Base-by-base conservation (phyloP, 495 filamentous ascomycete genomes). In the Daldinia childiae region DNA sequence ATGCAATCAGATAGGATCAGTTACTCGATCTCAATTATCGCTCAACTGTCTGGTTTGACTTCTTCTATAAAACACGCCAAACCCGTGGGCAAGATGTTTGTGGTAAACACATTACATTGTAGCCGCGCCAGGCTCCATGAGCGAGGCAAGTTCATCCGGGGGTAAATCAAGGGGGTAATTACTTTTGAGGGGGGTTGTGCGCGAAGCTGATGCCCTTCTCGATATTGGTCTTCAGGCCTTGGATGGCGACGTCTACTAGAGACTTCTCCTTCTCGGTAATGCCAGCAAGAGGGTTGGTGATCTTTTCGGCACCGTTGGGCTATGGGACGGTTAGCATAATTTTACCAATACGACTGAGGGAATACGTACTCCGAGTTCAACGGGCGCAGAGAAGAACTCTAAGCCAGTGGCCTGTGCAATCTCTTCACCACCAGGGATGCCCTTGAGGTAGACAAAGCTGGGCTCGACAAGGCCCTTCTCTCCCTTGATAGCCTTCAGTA, bases 351-450 rank as follows among this genome's bases (percentile, higher is more conserved):
- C 27, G 52, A 58, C 67, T 71, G 71, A 64, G 36, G 64, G 57
- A 68, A 27, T 38, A 55, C 91, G 83, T 92, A 97, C 93, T 74
- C 95, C 95, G 63, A 99, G 93, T 80, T 96, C 91, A 61, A 99
- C 88, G 21, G 94, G 95, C 62, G 94, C 93, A 50, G 95, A 97
- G 87, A 99, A 99, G 87, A 92, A 99, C 50, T 98, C 93, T 74
- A 90, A 84, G 73, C 94, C 95, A 66, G 89, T 91, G 60, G 87
- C 90, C 85, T 96, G 91, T 64, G 79, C 83, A 72, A 99, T 90
- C 69, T 87, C 93, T 39, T 93, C 90, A 75, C 96, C 96, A 64
- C 96, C 96, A 27, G 90, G 78, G 48, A 99, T 87, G 77, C 94
- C 96, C 58, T 93, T 90, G 21, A 98, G 90, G 84, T 98, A 97